These are phyloP conservation scores for Colletotrichum sp. DNA, from an alignment of 2,329 filamentous ascomycete genomes.

Conservation along the genomic window DNA sequence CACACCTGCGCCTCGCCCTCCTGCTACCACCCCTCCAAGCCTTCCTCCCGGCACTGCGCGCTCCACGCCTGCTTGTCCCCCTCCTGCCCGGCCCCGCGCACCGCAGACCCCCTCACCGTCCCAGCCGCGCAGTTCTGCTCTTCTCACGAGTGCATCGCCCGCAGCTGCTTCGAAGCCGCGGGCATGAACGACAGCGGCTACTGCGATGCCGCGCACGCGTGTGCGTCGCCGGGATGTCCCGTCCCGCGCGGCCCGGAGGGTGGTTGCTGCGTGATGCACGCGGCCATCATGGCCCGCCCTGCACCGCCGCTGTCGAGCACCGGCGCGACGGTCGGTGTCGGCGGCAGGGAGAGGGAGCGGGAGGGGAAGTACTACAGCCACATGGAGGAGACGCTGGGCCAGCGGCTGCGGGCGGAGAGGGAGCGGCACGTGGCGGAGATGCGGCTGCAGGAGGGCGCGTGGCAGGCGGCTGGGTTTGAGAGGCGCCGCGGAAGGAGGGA, in stretches of 20 bases:
- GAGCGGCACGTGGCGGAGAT: slow-evolving; percentile 1
- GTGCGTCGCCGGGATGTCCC: not conserved
- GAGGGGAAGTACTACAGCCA: not conserved
- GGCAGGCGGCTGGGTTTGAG: not conserved
- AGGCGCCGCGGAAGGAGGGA: not conserved
- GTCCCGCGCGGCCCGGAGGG: not conserved
- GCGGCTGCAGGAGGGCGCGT: not conserved
- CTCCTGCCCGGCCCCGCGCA: slow-evolving; percentile 11
- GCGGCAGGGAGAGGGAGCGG: not conserved
- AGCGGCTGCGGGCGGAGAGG: slow-evolving; percentile 15
- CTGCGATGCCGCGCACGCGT: slow-evolving; percentile 18
- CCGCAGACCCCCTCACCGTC: slow-evolving; percentile 4
- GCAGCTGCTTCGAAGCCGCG: not conserved
- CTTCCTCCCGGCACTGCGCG: slow-evolving; percentile 9
- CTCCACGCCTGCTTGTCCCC: slow-evolving; percentile 13
- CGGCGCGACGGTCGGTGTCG: not conserved
- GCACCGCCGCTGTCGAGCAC: not conserved
- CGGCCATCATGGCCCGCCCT: not conserved
- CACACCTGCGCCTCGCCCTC: slow-evolving; percentile 5
- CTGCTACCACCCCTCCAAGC: slow-evolving; percentile 7
- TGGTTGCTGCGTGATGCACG: slow-evolving; percentile 8
- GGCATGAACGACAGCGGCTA: not conserved
- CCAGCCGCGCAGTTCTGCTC: slow-evolving; percentile 8
- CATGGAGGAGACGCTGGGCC: slow-evolving; percentile 19
- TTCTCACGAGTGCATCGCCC: slow-evolving; percentile 9